Conservation (phyloP, 257 asterid species). For the Penstemon barbatus region DNA sequence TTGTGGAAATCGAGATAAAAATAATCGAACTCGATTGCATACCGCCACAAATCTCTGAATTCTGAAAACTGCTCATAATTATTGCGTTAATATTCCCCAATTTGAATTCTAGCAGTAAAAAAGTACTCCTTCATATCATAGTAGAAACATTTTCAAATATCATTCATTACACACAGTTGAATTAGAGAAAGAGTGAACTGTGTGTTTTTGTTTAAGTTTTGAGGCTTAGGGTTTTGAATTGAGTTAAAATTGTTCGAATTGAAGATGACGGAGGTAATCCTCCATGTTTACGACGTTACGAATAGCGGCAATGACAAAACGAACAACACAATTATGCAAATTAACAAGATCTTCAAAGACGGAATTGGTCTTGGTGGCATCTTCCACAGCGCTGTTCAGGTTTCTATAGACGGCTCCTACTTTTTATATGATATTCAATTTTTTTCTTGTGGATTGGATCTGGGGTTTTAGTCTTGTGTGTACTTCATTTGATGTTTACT, state of each 20-base stretch:
- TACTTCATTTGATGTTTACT: background rate
- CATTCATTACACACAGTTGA: background rate
- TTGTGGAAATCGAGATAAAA: too few species aligned
- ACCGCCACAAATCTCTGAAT: too few species aligned
- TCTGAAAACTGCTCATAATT: too few species aligned
- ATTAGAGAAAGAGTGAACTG: background rate
- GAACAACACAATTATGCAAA: conserved; percentile 85
- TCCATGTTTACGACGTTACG: conserved; percentile 94
- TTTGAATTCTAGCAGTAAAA: too few species aligned
- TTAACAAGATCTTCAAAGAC: conserved; percentile 95
- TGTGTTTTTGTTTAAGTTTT: background rate
- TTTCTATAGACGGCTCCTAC: background rate
- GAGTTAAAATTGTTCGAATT: conserved; percentile 10
- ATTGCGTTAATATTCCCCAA: too few species aligned
- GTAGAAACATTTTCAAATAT: too few species aligned
- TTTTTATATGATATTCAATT: background rate
- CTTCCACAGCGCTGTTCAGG: conserved; percentile 99
- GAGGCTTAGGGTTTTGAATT: conserved; percentile 30
- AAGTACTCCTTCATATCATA: too few species aligned
- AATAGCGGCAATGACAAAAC: conserved; percentile 89
- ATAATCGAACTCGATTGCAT: too few species aligned
- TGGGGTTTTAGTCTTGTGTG: conserved; percentile 31
- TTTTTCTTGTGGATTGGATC: conserved; percentile 31
- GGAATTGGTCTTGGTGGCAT: conserved; percentile 97
- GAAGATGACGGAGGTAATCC: conserved; percentile 40